Evolutionary conservation across 768 basidiomycete species (phyloP).

Genomic region (Cyclocybe cylindracea): DNA sequence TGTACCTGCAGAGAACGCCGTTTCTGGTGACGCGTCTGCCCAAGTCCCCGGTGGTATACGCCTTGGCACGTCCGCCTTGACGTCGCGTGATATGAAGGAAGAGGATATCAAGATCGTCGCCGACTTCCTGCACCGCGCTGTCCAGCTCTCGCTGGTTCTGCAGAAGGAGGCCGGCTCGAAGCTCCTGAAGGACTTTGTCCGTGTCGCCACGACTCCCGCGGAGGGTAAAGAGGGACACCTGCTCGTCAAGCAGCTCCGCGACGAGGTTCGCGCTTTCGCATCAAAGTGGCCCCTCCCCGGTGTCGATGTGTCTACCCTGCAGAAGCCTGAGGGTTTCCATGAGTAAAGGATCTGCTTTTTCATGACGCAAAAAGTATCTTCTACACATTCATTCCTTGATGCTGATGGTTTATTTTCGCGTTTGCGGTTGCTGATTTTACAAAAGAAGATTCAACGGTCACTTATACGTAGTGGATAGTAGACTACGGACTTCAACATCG

Average conservation of each 20-base stretch:
- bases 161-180: slow-evolving; percentile 96
- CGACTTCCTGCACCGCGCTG: slow-evolving; percentile 89
- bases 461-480: slow-evolving; percentile 8
- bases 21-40: slow-evolving; percentile 94
- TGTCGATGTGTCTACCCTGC: slow-evolving; percentile 50
- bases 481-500: slow-evolving; percentile 19
- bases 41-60: slow-evolving; percentile 97
- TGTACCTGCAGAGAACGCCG: slow-evolving; percentile 79
- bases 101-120: slow-evolving; percentile 86
- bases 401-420: background rate
- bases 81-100: slow-evolving; percentile 92
- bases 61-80: slow-evolving; percentile 91
- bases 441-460: slow-evolving; percentile 25
- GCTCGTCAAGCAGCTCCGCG: slow-evolving; percentile 70
- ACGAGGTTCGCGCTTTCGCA: slow-evolving; percentile 84
- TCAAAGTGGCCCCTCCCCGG: slow-evolving; percentile 92
- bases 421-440: background rate
- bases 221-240: slow-evolving; percentile 73
- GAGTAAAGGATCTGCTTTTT: slow-evolving; percentile 29
- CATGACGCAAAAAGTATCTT: too few species aligned
- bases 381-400: too few species aligned
- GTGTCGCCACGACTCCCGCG: slow-evolving; percentile 66
- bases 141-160: slow-evolving; percentile 85
- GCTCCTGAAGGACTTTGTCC: slow-evolving; percentile 94
- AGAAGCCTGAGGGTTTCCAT: slow-evolving; percentile 65